Evolutionary conservation across 202 grass and related monocot genomes (phyloP), one percentile per base, ranked within the genome.

Genomic region (Eragrostis tef): DNA sequence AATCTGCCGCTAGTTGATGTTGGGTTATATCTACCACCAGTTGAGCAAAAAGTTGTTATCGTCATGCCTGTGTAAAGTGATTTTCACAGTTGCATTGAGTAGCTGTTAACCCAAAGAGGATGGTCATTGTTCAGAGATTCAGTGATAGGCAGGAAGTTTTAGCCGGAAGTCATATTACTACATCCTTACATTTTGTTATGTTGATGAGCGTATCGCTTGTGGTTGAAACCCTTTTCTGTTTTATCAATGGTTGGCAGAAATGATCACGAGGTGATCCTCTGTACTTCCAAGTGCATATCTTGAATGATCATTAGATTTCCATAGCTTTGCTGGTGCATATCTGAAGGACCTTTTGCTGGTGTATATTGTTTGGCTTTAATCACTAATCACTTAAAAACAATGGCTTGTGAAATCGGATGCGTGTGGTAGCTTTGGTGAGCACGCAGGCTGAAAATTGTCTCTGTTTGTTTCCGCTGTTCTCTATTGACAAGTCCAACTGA

Each of bases 61-160:
- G 19, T 71, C 42, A 2, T n/a, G 20, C 6, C 0, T 53, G 0
- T 44, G 62, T 25, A 27, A 70, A 41, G 4, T 42, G 2, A 36
- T 20, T 52, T 61, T 6, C 8, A 31, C 56, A 44, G 12, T 87
- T 42, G 2, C 31, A 3, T 0, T 5, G 1, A 58, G 19, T 42
- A n/a, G 9, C 19, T 21, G 20, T 57, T 81, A 46, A 49, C 54
- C 72, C 71, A 54, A 25, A 65, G 54, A 71, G 54, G 24, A 62
- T 65, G 43, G 51, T n/a, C 45, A n/a, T 29, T 14, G 54, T 77
- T 73, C 54, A 56, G 67, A 76, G 53, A 81, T 46, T 80, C 27
- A 54, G 11, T 31, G 8, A 22, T 58, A 53, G 29, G 45, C n/a
- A n/a, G n/a, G n/a, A n/a, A n/a, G n/a, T 77, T 81, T 76, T 74